Conservation (phyloP, 1,139 yeast species). For the Hyphopichia pseudoburtonii region DNA sequence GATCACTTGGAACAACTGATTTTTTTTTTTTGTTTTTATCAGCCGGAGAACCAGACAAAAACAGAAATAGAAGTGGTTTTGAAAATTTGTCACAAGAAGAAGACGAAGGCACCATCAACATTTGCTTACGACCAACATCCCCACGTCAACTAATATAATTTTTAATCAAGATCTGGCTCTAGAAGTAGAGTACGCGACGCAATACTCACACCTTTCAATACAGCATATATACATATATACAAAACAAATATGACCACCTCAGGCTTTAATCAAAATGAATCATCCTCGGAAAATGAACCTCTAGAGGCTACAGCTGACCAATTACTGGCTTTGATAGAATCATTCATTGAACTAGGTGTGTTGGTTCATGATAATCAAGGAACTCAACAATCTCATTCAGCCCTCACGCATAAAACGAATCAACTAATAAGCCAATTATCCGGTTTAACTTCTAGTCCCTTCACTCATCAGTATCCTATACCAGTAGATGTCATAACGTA, state of each 20-base stretch:
- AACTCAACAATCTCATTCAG: slow-evolving; percentile 54
- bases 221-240: slow-evolving; percentile 1
- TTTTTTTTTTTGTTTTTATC: no score
- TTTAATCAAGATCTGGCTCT: no score
- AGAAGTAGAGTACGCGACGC: no score
- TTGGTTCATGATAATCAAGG: slow-evolving; percentile 93
- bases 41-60: no score
- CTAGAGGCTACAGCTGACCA: slow-evolving; percentile 55
- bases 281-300: slow-evolving; percentile 38
- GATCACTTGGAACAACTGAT: no score
- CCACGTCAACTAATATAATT: no score
- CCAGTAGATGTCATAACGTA: slow-evolving; percentile 81
- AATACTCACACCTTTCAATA: background rate
- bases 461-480: slow-evolving; percentile 45
- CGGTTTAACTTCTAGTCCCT: slow-evolving; percentile 33
- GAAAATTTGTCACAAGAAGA: no score
- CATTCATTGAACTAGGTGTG: slow-evolving; percentile 84
- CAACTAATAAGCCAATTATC: slow-evolving; percentile 40
- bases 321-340: slow-evolving; percentile 73
- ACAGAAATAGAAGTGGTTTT: no score
- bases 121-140: no score
- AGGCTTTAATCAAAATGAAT: slow-evolving; percentile 20
- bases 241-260: slow-evolving; percentile 44
- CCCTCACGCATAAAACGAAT: slow-evolving; percentile 41
- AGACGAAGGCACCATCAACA: no score